Evolutionary conservation across 2,329 filamentous ascomycete species (phyloP), one percentile per base, ranked within the genome.

Genomic region (Pseudopyricularia cyperi): DNA sequence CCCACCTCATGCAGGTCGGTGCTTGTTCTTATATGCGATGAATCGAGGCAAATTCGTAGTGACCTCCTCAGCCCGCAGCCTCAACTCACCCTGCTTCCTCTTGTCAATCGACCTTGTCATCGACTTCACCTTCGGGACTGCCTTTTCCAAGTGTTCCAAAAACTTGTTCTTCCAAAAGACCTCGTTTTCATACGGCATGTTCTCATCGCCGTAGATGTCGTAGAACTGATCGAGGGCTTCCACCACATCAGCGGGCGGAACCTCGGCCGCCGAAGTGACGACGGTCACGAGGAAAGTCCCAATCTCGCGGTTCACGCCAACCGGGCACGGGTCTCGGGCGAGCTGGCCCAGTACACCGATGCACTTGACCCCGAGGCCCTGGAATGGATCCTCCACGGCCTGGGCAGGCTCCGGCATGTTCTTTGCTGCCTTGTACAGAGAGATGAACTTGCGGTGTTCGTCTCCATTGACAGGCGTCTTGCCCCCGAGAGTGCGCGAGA

Each of bases 201-300:
- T 71, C 62, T 81, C 79, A 60, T 85, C 78, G 26, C 73, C 76
- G 64, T 85, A 86, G 7, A 86, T 72, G 57, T 85, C 82, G 57
- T 83, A 83, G 17, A 86, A 56, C 63, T 83, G 79, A 64, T 85
- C 79, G 44, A 85, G 66, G 15, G 79, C 77, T 65, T 85, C 82
- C 32, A 85, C 72, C 5, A 71, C 71, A 46, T 83, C 77, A 1
- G 79, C 80, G 6, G 26, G 17, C 17, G 35, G 26, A 22, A 37
- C 34, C 4, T 83, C 78, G 2, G 79, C 80, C 26, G 39, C 50
- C 11, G 51, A 48, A n/a, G 72, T 67, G 32, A 83, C 65, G 5
- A 80, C 63, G 2, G 73, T 77, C 51, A 85, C 56, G 48, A 86
- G 68, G 62, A 85, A 85, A 15, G 76, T 69, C 48, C 80, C 81